These are phyloP conservation scores for Xylaria sp. DNA, from an alignment of 2,329 filamentous ascomycete genomes.

Conservation along the genomic window DNA sequence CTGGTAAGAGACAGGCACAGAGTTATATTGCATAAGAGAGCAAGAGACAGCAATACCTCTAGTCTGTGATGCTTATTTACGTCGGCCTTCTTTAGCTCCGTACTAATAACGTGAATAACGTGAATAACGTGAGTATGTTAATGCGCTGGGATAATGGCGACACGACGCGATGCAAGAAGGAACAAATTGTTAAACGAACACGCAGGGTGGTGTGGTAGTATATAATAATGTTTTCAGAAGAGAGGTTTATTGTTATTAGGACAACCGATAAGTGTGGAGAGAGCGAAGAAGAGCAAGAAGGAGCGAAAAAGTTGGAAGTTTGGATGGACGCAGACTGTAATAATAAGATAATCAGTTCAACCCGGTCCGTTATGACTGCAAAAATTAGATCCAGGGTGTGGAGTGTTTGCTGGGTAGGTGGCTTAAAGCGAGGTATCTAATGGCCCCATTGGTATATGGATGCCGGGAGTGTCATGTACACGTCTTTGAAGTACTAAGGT, in stretches of 20 bases:
- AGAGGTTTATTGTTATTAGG: neutral
- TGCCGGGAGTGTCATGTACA: slow-evolving; percentile 29
- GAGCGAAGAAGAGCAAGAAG: slow-evolving; percentile 27
- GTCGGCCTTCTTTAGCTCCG: slow-evolving; percentile 1
- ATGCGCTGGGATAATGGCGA: neutral
- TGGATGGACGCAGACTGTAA: slow-evolving; percentile 32
- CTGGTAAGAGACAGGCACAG: slow-evolving; percentile 1
- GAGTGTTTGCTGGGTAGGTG: slow-evolving; percentile 9
- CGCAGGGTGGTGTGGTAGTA: neutral
- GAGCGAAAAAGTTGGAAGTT: slow-evolving; percentile 27
- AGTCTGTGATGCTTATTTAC: slow-evolving; percentile 10
- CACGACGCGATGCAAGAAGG: neutral
- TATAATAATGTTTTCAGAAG: slow-evolving; percentile 16
- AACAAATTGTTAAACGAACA: neutral
- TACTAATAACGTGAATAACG: neutral
- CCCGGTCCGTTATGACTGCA: slow-evolving; percentile 3
- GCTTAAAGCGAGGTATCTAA: slow-evolving; percentile 24
- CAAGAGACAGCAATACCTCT: slow-evolving; percentile 6
- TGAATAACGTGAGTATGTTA: neutral
- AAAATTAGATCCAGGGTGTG: slow-evolving; percentile 22
- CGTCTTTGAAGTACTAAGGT: neutral
- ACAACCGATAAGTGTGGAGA: slow-evolving; percentile 20
- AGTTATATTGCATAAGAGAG: neutral
- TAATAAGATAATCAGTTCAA: slow-evolving; percentile 26
- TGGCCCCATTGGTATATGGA: slow-evolving; percentile 30